phyloP scores from a whole-genome alignment of 495 filamentous ascomycete species.

The Hyaloscypha finlandica region DNA sequence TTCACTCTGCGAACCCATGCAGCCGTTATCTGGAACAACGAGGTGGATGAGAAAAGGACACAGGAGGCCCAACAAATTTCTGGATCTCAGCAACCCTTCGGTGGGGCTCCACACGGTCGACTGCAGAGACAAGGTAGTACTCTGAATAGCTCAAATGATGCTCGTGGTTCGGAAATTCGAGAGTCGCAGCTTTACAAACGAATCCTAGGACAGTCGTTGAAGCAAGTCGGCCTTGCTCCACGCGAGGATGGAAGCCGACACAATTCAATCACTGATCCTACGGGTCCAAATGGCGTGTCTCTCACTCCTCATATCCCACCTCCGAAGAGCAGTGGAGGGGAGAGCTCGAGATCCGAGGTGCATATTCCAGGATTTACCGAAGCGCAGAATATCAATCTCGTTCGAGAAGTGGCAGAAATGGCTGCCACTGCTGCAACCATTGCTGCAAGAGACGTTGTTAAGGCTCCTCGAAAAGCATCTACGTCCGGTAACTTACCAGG shows the following conservation, averaged over 20 bases:
- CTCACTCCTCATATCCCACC: slow-evolving; percentile 71
- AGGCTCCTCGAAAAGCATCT: slow-evolving; percentile 50
- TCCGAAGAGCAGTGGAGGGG: slow-evolving; percentile 57
- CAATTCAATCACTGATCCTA: slow-evolving; percentile 37
- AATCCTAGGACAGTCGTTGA: slow-evolving; percentile 85
- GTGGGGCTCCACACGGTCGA: slow-evolving; percentile 20
- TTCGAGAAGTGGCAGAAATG: slow-evolving; percentile 85
- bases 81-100: slow-evolving; percentile 30
- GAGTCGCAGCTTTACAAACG: slow-evolving; percentile 91
- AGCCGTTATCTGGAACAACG: slow-evolving; percentile 92
- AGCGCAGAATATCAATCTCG: slow-evolving; percentile 76
- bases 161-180: slow-evolving; percentile 59
- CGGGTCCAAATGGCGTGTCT: slow-evolving; percentile 32
- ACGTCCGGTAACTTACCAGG: slow-evolving; percentile 37
- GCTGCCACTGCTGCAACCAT: slow-evolving; percentile 89
- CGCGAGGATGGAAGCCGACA: slow-evolving; percentile 49
- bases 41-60: slow-evolving; percentile 80
- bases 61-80: slow-evolving; percentile 37
- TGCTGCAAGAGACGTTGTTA: slow-evolving; percentile 77
- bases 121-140: slow-evolving; percentile 27
- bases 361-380: slow-evolving; percentile 70
- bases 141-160: slow-evolving; percentile 29
- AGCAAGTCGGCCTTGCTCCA: slow-evolving; percentile 68
- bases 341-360: slow-evolving; percentile 41
- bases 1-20: slow-evolving; percentile 97